Base-by-base conservation (phyloP, 805 yeast species). In the Barnettozyma sucrosica region DNA sequence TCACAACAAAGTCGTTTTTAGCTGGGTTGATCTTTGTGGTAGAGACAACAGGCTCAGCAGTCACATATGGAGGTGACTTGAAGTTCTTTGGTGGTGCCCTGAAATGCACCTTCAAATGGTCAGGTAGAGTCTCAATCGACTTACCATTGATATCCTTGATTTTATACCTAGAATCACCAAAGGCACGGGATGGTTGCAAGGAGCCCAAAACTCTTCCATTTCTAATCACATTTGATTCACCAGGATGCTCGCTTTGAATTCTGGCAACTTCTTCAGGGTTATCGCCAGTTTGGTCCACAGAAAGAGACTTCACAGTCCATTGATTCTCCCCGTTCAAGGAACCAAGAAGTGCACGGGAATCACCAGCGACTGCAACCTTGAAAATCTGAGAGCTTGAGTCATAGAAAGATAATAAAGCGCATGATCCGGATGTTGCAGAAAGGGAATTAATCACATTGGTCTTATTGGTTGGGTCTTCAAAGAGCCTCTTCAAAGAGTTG, bases 131-230 rank as follows among this genome's bases (percentile, higher is more conserved):
- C 10, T 63, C 66, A 13, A 69, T 56, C 0, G 68, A 51, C 45
- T 67, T 51, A 57, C 83, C 62, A 45, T 65, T 66, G n/a, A 70
- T 50, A 33, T 73, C 71, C 28, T 89, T 79, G 73, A 95, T 76
- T 63, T 93, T 93, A 63, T 89, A 93, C 51, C 97, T 77, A 50
- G 96, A 95, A 66, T 93, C 99, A 42, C 99, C 99, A 71, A 93
- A 93, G 1, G 98, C 96, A 59, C 99, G 75, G 0, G 96, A 80
- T 13, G 99, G 99, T 66, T 93, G 98, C 52, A 93, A 75, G 10
- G 93, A 81, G 0, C 99, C 99, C 55, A 93, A 74, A 10, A 93
- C 86, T 59, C 99, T 79, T 5, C 98, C 99, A 52, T 87, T 80
- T 54, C 85, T 75, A 32, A 92, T 77, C 39, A 83, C 95, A 44